phyloP scores from a whole-genome alignment of 225 moss, liverwort and hornwort species.

The Antitrichia curtipendula region DNA sequence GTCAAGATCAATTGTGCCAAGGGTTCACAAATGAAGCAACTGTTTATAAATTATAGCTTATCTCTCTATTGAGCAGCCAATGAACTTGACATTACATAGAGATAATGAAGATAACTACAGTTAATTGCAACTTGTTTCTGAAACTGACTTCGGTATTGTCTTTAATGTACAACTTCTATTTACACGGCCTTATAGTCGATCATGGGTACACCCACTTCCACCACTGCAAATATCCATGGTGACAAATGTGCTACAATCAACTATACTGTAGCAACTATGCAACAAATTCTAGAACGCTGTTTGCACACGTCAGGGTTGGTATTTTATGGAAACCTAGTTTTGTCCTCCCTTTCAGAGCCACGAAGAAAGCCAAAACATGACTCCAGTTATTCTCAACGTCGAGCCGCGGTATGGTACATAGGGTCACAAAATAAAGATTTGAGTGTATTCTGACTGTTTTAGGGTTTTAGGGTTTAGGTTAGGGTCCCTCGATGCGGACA shows the following conservation, averaged over 20 bases:
- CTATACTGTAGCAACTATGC: not conserved
- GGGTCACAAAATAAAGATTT: not conserved
- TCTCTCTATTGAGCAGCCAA: not conserved
- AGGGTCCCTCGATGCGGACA: not conserved
- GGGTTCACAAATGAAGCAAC: not conserved
- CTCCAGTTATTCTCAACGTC: not conserved
- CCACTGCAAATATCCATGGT: too few species aligned
- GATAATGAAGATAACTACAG: not conserved
- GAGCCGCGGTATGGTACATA: not conserved
- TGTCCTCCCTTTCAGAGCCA: not conserved
- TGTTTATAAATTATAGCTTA: not conserved
- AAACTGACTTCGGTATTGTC: not conserved
- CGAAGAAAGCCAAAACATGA: too few species aligned
- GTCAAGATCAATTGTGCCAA: not conserved
- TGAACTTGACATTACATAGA: not conserved
- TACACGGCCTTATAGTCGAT: not conserved
- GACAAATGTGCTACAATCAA: not conserved
- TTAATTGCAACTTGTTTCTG: not conserved
- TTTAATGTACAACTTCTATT: not conserved
- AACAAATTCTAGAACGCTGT: not conserved
- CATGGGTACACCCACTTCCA: not conserved
- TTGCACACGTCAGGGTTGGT: not conserved
- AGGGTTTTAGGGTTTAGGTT: not conserved
- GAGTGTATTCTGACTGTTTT: not conserved
- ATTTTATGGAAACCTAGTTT: not conserved